Conservation (phyloP, 140 eudicot genomes). For the Flaveria floridana region DNA sequence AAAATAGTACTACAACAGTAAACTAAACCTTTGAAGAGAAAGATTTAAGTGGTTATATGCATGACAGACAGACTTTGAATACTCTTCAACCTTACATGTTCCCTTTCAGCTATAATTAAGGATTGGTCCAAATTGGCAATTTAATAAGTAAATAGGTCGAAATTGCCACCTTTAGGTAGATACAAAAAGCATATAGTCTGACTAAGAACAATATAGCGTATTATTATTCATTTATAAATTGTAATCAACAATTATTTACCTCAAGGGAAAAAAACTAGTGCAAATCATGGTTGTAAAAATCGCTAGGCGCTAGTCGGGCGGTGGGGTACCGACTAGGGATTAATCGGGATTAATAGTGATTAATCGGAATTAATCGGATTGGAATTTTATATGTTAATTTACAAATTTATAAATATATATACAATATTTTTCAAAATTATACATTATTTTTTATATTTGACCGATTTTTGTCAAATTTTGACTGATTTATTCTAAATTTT, state of each 20-base stretch:
- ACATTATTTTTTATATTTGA: no score
- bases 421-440: no score
- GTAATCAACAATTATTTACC: background rate
- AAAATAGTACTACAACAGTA: background rate
- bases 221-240: conserved; percentile 4
- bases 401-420: no score
- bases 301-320: no score
- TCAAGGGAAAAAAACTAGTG: background rate
- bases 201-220: background rate
- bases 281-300: no score
- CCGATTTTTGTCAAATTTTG: no score
- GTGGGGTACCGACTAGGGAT: no score
- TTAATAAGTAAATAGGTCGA: background rate
- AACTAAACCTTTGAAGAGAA: background rate
- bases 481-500: no score
- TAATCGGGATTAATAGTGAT: no score
- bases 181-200: background rate
- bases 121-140: background rate
- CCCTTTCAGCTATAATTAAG: background rate
- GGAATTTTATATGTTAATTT: no score
- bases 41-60: background rate
- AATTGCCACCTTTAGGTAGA: background rate
- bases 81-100: background rate
- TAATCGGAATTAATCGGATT: no score
- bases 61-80: background rate